Evolutionary conservation across 495 filamentous ascomycete genomes (phyloP).

Genomic region (Glonium stellatum): DNA sequence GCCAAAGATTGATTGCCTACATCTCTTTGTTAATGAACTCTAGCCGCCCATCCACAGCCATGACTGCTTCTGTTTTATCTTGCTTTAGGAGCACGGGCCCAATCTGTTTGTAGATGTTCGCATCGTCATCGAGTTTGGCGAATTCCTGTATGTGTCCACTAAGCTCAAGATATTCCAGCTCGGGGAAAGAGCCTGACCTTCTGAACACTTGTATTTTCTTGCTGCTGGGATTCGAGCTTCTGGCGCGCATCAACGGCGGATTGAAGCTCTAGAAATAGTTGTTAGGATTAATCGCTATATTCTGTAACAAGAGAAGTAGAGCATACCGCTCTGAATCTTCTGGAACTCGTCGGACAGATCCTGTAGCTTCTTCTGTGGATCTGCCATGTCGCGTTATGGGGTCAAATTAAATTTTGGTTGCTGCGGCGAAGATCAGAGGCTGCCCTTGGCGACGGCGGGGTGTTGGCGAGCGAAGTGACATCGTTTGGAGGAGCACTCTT

Average conservation of each 20-base stretch:
- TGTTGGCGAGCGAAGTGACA: conserved; percentile 16
- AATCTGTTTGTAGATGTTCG: conserved; percentile 90
- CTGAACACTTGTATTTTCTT: conserved; percentile 85
- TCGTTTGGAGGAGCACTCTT: not conserved
- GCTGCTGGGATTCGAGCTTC: conserved; percentile 85
- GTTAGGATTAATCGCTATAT: not conserved
- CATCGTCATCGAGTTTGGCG: conserved; percentile 61
- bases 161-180: not conserved
- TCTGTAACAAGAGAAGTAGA: not conserved
- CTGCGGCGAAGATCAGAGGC: not conserved
- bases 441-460: conserved; percentile 7
- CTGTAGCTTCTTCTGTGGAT: conserved; percentile 63
- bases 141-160: conserved; percentile 58
- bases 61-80: conserved; percentile 76
- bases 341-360: conserved; percentile 80
- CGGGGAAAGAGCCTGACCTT: conserved; percentile 44
- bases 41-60: conserved; percentile 81
- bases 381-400: conserved; percentile 40
- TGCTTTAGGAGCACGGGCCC: conserved; percentile 93
- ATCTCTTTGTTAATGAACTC: conserved; percentile 94
- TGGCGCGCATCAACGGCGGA: conserved; percentile 71
- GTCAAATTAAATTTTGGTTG: conserved; percentile 12
- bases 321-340: conserved; percentile 69
- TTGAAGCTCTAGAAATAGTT: conserved; percentile 59
- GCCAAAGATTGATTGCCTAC: conserved; percentile 43